phyloP scores from a whole-genome alignment of 2,329 filamentous ascomycete genomes.

The Anisogramma anomala region DNA sequence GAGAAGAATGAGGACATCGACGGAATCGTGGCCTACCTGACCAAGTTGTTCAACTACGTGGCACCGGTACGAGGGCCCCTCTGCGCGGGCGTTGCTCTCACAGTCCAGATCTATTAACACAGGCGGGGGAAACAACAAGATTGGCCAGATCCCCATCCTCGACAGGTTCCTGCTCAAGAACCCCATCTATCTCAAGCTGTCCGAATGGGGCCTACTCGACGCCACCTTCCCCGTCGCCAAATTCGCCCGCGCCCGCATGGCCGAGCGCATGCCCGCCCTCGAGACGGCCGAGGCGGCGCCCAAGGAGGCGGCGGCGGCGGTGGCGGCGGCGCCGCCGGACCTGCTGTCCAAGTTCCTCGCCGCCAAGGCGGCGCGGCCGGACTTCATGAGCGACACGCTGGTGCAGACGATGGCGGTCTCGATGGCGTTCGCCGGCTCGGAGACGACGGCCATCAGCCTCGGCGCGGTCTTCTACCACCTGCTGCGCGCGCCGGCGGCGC shows the following conservation, averaged over 20 bases:
- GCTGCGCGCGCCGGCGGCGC: constrained; percentile 17
- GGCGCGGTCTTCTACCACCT: constrained; percentile 20
- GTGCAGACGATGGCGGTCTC: constrained; percentile 61
- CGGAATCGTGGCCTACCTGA: constrained; percentile 56
- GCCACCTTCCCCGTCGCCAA: constrained; percentile 59
- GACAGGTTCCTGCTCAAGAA: constrained; percentile 65
- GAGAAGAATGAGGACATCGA: constrained; percentile 66
- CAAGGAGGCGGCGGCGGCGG: constrained; percentile 28
- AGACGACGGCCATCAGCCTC: constrained; percentile 20
- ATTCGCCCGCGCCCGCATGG: constrained; percentile 59
- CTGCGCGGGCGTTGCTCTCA: neutral
- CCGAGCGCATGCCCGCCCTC: constrained; percentile 46
- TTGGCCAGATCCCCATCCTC: constrained; percentile 62
- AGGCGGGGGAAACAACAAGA: constrained; percentile 29
- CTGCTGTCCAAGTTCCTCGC: constrained; percentile 62
- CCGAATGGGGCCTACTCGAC: constrained; percentile 55
- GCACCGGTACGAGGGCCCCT: constrained; percentile 44
- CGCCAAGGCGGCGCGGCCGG: constrained; percentile 53
- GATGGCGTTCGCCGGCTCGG: constrained; percentile 20
- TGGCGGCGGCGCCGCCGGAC: constrained; percentile 37
- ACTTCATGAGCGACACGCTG: constrained; percentile 59
- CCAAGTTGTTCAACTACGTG: constrained; percentile 56
- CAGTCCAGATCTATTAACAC: neutral
- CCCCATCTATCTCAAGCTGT: constrained; percentile 56
- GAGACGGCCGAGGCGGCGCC: constrained; percentile 26